These are phyloP conservation scores for Lodderomyces elongisporus DNA, from an alignment of 1,139 yeast species.

Conservation along the genomic window DNA sequence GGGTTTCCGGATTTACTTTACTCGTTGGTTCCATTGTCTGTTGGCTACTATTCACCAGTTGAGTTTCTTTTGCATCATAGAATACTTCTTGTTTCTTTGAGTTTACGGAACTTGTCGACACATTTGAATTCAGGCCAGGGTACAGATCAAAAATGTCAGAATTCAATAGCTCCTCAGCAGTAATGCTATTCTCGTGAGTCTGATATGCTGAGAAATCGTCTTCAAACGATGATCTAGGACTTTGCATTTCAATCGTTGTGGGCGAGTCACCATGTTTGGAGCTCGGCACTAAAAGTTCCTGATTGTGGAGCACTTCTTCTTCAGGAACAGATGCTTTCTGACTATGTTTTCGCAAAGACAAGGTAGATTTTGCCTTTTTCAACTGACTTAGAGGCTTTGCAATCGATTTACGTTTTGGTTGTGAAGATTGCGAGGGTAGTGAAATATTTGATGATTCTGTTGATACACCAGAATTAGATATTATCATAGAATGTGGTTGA, in stretches of 20 bases:
- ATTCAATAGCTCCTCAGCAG: constrained; percentile 15
- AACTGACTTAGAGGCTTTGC: neutral
- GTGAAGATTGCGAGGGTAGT: no score
- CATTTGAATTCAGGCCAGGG: neutral
- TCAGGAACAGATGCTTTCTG: no score
- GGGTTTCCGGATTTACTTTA: no score
- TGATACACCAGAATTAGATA: no score
- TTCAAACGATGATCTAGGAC: constrained; percentile 15
- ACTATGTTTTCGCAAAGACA: no score
- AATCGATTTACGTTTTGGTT: neutral
- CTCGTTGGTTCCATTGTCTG: no score
- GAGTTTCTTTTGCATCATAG: neutral
- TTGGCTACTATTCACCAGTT: neutral
- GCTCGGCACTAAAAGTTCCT: neutral
- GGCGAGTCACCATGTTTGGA: constrained; percentile 10
- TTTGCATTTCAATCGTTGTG: constrained; percentile 14
- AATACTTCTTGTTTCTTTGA: constrained; percentile 7
- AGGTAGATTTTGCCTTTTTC: no score
- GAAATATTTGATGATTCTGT: no score
- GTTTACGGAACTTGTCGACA: neutral
- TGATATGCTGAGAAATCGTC: constrained; percentile 4
- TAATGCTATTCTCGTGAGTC: constrained; percentile 2
- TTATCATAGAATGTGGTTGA: no score
- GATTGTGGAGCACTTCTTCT: no score
- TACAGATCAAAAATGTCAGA: constrained; percentile 13